Base-by-base conservation (phyloP, 441 rosid genomes). In the Cnidoscolus chayamansa region DNA sequence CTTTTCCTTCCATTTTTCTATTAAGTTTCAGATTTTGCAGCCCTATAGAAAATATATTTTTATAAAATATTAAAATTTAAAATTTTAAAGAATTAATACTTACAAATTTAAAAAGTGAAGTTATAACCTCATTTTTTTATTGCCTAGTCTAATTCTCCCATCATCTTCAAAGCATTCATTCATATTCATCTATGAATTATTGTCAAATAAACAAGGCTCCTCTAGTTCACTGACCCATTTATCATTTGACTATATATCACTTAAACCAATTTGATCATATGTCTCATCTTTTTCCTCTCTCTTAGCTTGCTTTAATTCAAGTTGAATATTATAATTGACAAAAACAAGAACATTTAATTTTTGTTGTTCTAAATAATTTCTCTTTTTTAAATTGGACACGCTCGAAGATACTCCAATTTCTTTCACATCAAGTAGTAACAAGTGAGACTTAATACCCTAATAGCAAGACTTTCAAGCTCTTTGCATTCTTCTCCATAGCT, bases 361-460 rank as follows among this genome's bases (percentile, higher is more conserved):
- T 25, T 25, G 25, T 25, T 25, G 25, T 25, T 25, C 25, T 25
- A 25, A 25, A 25, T 25, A 25, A 25, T 25, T 25, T 25, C 25
- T 55, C 30, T 55, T 61, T 55, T 13, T 61, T 35, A 1, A 20
- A 61, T 15, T 61, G 20, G 10, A 61, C 10, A 32, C 35, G 47
- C 51, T 48, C 31, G 19, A 55, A 55, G 17, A 2, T 55, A 19
- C 59, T 55, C 31, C 11, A 55, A 55, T 61, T 61, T 35, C 19
- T 32, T 17, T 32, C 65, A 61, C 65, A 61, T 61, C 19, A 19
- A 0, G 19, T 61, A 13, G 20, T 47, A 61, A 31, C 19, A 35
- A 12, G 65, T 61, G 17, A 61, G 65, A 61, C 65, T 61, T 61
- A 61, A 15, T 32, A 61, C 65, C 13, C 48, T 13, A 4, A 61